These are phyloP conservation scores for Annulohypoxylon nitens DNA, from an alignment of 495 filamentous ascomycete species.

Conservation along the genomic window DNA sequence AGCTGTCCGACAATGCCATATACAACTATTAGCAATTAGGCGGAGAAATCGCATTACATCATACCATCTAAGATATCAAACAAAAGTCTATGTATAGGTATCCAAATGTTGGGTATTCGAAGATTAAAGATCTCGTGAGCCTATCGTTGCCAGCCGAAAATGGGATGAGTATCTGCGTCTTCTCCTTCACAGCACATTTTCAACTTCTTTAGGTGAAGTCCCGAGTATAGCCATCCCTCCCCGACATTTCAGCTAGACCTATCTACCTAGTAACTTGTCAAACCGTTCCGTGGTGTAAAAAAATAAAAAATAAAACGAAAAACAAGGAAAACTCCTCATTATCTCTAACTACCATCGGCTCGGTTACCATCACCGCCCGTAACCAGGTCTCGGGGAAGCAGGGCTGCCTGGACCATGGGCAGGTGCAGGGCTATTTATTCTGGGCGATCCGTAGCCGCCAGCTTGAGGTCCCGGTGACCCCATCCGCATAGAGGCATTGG, in stretches of 20 bases:
- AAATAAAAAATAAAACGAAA: background rate
- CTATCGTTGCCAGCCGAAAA: constrained; percentile 43
- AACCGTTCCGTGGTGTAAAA: background rate
- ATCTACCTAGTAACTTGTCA: background rate
- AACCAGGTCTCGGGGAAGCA: constrained; percentile 25
- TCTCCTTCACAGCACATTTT: constrained; percentile 1
- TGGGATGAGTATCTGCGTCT: constrained; percentile 18
- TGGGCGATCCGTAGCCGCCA: constrained; percentile 39
- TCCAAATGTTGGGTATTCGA: constrained; percentile 25
- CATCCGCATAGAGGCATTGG: constrained; percentile 41
- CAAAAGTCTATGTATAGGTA: constrained; percentile 1
- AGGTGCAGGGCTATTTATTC: constrained; percentile 36
- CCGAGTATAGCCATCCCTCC: background rate
- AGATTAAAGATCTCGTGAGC: constrained; percentile 30
- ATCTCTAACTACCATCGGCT: background rate
- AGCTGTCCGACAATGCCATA: background rate
- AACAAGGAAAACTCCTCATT: constrained; percentile 9
- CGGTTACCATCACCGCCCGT: constrained; percentile 18
- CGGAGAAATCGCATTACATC: background rate
- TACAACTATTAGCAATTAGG: background rate
- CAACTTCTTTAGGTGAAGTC: constrained; percentile 4
- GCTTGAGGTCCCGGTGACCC: constrained; percentile 49
- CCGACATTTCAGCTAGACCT: background rate
- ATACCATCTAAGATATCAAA: constrained; percentile 17
- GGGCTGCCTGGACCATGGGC: constrained; percentile 37